Evolutionary conservation across 345 rosid genomes (phyloP).

Genomic region (Gossypioides kirkii): DNA sequence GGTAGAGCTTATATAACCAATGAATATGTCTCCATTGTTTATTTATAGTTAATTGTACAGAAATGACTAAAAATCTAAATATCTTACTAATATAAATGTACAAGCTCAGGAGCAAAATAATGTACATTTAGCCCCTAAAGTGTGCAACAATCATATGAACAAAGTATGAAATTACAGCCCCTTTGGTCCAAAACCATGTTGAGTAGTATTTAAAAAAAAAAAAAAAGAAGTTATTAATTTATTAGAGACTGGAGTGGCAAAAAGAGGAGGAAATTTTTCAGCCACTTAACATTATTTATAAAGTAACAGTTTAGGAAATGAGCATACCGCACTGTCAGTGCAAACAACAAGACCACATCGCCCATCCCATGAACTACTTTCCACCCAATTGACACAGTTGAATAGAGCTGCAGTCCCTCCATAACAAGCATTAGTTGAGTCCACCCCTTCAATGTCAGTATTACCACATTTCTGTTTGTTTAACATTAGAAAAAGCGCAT

Average conservation of each 20-base stretch:
- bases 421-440: constrained; percentile 96
- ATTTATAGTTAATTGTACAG: not conserved
- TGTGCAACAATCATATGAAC: not conserved
- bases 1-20: not conserved
- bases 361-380: constrained; percentile 98
- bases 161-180: not conserved
- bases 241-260: not conserved
- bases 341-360: constrained; percentile 94
- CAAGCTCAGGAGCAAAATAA: not conserved
- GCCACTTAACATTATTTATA: not conserved
- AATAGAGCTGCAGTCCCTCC: constrained; percentile 98
- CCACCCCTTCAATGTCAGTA: constrained; percentile 97
- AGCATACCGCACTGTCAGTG: constrained; percentile 95
- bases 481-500: constrained; percentile 15
- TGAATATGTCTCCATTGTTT: not conserved
- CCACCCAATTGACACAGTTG: constrained; percentile 99
- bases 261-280: not conserved
- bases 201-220: not conserved
- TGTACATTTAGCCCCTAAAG: not conserved
- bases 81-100: not conserved
- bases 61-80: not conserved
- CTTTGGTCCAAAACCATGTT: not conserved
- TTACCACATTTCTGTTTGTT: constrained; percentile 79
- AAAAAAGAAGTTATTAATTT: not conserved
- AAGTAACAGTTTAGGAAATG: constrained; percentile 1